Evolutionary conservation across 208 protist genomes (phyloP), one percentile per base, ranked within the genome.

Genomic region (Herpetomonas samuelpessoai): DNA sequence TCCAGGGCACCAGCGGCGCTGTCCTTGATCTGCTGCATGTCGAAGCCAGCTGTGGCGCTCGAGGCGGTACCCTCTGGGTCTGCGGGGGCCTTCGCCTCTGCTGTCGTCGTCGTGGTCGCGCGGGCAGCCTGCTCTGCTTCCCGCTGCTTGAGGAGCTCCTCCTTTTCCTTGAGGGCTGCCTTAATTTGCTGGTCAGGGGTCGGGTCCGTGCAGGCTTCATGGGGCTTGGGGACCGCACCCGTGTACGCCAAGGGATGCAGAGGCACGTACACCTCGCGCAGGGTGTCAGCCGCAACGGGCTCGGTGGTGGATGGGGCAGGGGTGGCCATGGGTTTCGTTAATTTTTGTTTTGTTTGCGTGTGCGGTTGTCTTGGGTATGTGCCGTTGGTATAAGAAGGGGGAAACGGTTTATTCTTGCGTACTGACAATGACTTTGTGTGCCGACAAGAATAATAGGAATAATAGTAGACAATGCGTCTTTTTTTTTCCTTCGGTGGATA

Each of bases 121-220:
- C 19, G 30, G 2, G 51, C 25, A 14, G 22, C 56, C 29, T 57
- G 28, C 35, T 77, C 45, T 18, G 30, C 48, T 16, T 74, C 68
- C 55, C 80, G 71, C 54, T 72, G 53, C 54, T 65, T 62, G 14
- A 76, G 30, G 24, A 58, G 57, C 27, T 74, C 65, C 28, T 80
- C 41, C 35, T 64, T 68, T 39, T 73, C 47, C 14, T 63, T 67
- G 21, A 71, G 44, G 2, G 56, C 39, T 18, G 65, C 77, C 16
- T 72, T 70, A 44, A 67, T 60, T 57, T 95, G 82, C 30, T 92
- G 82, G 28, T 92, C 88, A 0, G 88, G 88, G 10, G 81, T 91
- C 4, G 83, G 84, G 18, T 79, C 74, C 0, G 62, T 76, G 73
- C 85, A 90, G 7, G 74, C 57, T 16, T 75, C 71, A 39, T 67